Evolutionary conservation across 2,329 filamentous ascomycete species (phyloP).

Genomic region (Akanthomyces dipterigenus): DNA sequence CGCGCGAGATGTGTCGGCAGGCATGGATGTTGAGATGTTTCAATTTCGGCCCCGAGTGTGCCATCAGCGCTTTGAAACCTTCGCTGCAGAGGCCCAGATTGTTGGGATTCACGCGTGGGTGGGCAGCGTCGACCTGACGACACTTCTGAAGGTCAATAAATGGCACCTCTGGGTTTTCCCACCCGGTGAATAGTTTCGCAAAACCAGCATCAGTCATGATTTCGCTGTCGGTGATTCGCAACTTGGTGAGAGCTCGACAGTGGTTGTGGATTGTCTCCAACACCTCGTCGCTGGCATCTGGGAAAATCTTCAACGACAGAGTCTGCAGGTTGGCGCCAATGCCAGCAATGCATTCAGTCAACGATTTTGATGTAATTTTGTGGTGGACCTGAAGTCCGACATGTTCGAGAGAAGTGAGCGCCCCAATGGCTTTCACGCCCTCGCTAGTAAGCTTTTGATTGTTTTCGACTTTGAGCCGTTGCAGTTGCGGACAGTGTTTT

Average conservation of each 20-base stretch:
- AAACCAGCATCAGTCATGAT: constrained; percentile 70
- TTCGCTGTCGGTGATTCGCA: constrained; percentile 75
- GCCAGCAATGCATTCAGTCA: constrained; percentile 53
- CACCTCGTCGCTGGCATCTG: constrained; percentile 59
- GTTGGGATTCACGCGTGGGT: constrained; percentile 58
- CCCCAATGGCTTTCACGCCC: constrained; percentile 58
- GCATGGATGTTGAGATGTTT: constrained; percentile 69
- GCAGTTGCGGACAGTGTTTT: constrained; percentile 59
- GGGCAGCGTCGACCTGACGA: constrained; percentile 66
- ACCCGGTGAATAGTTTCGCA: constrained; percentile 63
- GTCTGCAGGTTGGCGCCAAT: constrained; percentile 66
- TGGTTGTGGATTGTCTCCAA: constrained; percentile 63
- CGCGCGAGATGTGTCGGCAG: constrained; percentile 70
- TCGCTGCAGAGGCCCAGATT: constrained; percentile 66
- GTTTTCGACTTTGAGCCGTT: constrained; percentile 71
- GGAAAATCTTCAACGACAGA: constrained; percentile 66
- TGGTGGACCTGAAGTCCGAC: constrained; percentile 64
- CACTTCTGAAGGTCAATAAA: constrained; percentile 72
- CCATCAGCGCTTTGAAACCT: constrained; percentile 77
- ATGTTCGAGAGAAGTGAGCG: constrained; percentile 60
- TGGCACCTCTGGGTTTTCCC: constrained; percentile 65
- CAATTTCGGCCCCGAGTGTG: constrained; percentile 65
- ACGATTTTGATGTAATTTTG: constrained; percentile 47
- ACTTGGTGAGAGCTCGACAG: constrained; percentile 63
- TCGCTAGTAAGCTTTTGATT: constrained; percentile 66